These are phyloP conservation scores for Dictyostelium capitatum DNA, from an alignment of 78 protist genomes.

Conservation along the genomic window DNA sequence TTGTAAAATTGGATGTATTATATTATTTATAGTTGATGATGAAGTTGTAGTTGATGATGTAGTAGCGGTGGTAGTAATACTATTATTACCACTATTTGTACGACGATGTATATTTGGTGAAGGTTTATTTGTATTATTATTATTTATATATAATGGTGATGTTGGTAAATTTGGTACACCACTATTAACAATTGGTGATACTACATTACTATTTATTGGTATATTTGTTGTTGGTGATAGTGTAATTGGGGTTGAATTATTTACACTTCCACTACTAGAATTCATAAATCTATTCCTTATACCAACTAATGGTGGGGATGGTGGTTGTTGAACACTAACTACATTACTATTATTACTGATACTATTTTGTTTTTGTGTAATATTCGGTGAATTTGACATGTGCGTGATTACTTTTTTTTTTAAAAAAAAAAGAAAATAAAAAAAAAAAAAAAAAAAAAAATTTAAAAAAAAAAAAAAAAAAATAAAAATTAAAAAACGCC, in stretches of 20 bases:
- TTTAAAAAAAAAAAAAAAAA: too few species aligned
- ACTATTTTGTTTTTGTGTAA: too few species aligned
- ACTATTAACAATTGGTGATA: not conserved
- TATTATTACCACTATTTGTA: not conserved
- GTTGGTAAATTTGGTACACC: not conserved
- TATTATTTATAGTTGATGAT: too few species aligned
- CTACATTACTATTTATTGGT: not conserved
- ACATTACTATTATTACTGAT: too few species aligned
- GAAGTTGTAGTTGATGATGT: too few species aligned
- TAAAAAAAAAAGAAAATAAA: too few species aligned
- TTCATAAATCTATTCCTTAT: constrained; percentile 5
- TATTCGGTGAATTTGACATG: too few species aligned
- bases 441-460: too few species aligned
- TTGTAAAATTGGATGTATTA: not conserved
- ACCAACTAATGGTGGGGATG: not conserved
- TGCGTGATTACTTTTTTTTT: too few species aligned
- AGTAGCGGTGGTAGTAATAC: too few species aligned
- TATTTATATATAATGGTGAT: not conserved
- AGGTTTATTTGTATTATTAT: not conserved
- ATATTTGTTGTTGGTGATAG: not conserved
- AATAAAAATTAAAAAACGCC: too few species aligned
- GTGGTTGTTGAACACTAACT: too few species aligned
- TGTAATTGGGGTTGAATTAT: not conserved
- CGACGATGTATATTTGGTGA: not conserved
- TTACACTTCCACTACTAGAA: not conserved